A percentile compares a stretch with the other conserved stretches of the same genome.
These are phyloP conservation scores for Crithidia brevicula DNA, from an alignment of 208 protist species.

Conservation along the genomic window DNA sequence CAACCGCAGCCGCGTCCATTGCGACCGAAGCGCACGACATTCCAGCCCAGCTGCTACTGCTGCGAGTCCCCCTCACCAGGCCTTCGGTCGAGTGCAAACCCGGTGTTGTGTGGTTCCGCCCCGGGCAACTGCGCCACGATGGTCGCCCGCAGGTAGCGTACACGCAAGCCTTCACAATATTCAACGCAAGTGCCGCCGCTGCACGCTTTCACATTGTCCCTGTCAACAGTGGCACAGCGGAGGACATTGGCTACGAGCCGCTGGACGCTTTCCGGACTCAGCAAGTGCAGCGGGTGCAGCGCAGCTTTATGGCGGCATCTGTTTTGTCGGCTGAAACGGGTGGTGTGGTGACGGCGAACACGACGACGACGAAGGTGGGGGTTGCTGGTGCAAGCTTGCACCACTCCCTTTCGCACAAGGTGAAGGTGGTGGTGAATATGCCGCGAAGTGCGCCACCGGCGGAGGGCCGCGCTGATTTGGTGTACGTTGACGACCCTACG, in stretches of 20 bases:
- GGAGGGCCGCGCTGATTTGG: conserved; percentile 22
- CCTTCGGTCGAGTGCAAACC: conserved; percentile 54
- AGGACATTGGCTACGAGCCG: conserved; percentile 1
- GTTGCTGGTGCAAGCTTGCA: conserved; percentile 5
- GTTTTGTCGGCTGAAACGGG: background rate
- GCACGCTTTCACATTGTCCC: conserved; percentile 52
- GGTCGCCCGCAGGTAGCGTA: conserved; percentile 74
- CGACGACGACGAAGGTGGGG: conserved; percentile 24
- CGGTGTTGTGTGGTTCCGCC: conserved; percentile 73
- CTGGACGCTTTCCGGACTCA: conserved; percentile 23
- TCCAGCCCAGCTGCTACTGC: conserved; percentile 45
- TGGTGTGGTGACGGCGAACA: conserved; percentile 7
- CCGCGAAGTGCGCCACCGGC: conserved; percentile 31
- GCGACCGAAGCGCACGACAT: background rate
- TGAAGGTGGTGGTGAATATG: conserved; percentile 53
- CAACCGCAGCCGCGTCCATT: conserved; percentile 5
- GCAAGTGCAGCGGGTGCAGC: conserved; percentile 23
- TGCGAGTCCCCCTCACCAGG: conserved; percentile 52
- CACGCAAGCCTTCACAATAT: conserved; percentile 57
- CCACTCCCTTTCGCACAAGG: conserved; percentile 34
- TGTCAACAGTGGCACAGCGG: conserved; percentile 8
- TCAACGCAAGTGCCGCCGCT: conserved; percentile 48
- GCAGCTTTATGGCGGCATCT: background rate
- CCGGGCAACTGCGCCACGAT: conserved; percentile 77
- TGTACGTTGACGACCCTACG: conserved; percentile 38